phyloP scores from a whole-genome alignment of 768 basidiomycete species.

The Austroboletus eburneus region DNA sequence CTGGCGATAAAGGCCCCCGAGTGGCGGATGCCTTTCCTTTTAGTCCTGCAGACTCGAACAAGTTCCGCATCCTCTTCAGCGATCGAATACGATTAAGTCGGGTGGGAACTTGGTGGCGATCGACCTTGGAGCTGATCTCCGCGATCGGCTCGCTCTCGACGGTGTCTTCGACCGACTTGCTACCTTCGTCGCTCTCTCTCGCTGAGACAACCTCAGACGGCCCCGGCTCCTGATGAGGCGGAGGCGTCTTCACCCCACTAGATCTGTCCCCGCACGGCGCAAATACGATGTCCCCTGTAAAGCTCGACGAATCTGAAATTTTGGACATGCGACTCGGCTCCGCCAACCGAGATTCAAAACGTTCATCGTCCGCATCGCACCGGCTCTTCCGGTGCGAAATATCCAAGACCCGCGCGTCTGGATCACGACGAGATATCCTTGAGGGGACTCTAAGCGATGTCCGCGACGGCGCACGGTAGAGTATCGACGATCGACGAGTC shows the following conservation, averaged over 20 bases:
- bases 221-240: slow-evolving; percentile 25
- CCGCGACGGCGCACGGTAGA: neutral
- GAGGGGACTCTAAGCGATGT: neutral
- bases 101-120: neutral
- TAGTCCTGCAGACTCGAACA: neutral
- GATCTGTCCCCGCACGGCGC: neutral
- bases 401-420: neutral
- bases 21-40: neutral
- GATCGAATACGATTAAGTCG: neutral
- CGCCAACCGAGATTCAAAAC: neutral
- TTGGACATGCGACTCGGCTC: neutral
- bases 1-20: neutral
- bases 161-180: neutral
- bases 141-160: slow-evolving; percentile 1
- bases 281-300: neutral
- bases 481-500: neutral
- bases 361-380: neutral
- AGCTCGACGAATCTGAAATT: neutral
- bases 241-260: slow-evolving; percentile 17
- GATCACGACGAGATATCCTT: neutral
- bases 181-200: neutral
- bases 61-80: neutral
- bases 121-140: neutral
- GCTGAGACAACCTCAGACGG: neutral
- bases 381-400: neutral